Percentiles rank a stretch among this genome's conserved stretches.
These are phyloP conservation scores for Sphagnum tenellum DNA, from an alignment of 225 moss, liverwort and hornwort genomes.

Conservation along the genomic window DNA sequence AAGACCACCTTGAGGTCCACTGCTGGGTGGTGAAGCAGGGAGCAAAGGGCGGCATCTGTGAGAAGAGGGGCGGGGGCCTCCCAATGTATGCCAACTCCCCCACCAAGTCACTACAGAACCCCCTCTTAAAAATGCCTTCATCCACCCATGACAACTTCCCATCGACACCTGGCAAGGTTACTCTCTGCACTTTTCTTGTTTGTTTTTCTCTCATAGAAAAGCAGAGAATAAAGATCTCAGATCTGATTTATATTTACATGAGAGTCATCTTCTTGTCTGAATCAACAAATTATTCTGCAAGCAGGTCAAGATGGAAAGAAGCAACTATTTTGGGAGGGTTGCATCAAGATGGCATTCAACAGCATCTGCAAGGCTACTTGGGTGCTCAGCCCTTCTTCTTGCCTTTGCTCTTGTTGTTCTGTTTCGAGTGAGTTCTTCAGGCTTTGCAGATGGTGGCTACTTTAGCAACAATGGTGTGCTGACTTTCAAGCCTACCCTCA, in stretches of 20 bases:
- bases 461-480: neutral
- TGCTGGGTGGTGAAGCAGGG: slow-evolving; percentile 43
- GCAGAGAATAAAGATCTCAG: neutral
- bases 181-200: neutral
- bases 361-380: slow-evolving; percentile 3
- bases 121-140: slow-evolving; percentile 37
- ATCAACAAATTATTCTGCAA: neutral
- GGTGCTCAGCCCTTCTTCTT: slow-evolving; percentile 4
- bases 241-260: neutral
- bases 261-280: neutral
- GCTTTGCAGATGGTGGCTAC: neutral
- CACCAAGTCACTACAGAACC: slow-evolving; percentile 17
- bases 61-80: slow-evolving; percentile 51
- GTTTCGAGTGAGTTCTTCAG: neutral
- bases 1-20: slow-evolving; percentile 36
- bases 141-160: slow-evolving; percentile 49
- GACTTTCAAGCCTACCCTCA: neutral
- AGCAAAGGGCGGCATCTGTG: slow-evolving; percentile 24
- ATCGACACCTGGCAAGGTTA: slow-evolving; percentile 61
- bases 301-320: slow-evolving; percentile 6
- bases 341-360: slow-evolving; percentile 6
- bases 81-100: slow-evolving; percentile 35
- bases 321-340: slow-evolving; percentile 3
- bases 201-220: neutral
- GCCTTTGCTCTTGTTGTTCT: slow-evolving; percentile 1